Evolutionary conservation across 441 rosid genomes (phyloP).

Genomic region (Croton setiger): DNA sequence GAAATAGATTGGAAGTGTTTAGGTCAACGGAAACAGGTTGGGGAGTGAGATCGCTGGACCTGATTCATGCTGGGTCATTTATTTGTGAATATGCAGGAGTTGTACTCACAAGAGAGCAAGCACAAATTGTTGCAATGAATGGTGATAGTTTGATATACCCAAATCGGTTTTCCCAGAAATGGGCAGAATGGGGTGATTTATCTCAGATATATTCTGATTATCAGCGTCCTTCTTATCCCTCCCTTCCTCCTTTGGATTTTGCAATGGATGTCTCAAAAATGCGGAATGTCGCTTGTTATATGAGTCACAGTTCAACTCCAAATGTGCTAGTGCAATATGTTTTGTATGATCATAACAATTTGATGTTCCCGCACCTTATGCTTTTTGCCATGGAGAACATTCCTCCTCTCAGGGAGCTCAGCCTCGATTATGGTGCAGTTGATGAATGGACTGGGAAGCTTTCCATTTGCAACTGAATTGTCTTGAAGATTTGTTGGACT

Average conservation of each 20-base stretch:
- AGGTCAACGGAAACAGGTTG: slow-evolving; percentile 88
- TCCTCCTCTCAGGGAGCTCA: slow-evolving; percentile 74
- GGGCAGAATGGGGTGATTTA: slow-evolving; percentile 86
- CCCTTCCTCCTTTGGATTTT: slow-evolving; percentile 73
- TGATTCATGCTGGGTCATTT: slow-evolving; percentile 84
- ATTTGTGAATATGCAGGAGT: slow-evolving; percentile 91
- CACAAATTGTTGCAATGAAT: slow-evolving; percentile 68
- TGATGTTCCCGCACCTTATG: slow-evolving; percentile 83
- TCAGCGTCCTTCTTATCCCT: slow-evolving; percentile 53
- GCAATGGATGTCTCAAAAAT: slow-evolving; percentile 79
- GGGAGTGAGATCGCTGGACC: slow-evolving; percentile 85
- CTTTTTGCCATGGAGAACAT: slow-evolving; percentile 84
- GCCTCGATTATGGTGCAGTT: slow-evolving; percentile 78
- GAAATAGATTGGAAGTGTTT: slow-evolving; percentile 70
- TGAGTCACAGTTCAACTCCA: slow-evolving; percentile 73
- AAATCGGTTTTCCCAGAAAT: slow-evolving; percentile 61
- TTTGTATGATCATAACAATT: slow-evolving; percentile 70
- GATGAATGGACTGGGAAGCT: slow-evolving; percentile 65
- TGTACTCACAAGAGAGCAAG: slow-evolving; percentile 83
- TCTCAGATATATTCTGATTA: slow-evolving; percentile 48
- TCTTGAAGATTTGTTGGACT: slow-evolving; percentile 18
- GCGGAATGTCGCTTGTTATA: slow-evolving; percentile 88
- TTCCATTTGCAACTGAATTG: slow-evolving; percentile 54
- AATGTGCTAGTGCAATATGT: slow-evolving; percentile 82
- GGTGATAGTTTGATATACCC: slow-evolving; percentile 86